Evolutionary conservation across 306 rosid genomes (phyloP).

Genomic region (Citrullus amarus): DNA sequence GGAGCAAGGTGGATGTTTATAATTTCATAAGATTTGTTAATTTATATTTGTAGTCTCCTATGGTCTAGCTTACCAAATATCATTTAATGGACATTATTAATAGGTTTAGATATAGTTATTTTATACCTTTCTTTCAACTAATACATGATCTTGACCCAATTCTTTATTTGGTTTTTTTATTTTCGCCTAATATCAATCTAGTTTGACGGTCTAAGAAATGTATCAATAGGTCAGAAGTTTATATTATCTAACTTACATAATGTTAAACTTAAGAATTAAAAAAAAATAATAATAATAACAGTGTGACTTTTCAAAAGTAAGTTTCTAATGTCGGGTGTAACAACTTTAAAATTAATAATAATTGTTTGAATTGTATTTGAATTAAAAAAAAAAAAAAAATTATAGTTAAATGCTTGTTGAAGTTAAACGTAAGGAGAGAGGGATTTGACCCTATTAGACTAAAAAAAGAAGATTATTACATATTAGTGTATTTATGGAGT

Average conservation of each 20-base stretch:
- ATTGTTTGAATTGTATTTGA: too few species aligned
- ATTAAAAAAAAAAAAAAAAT: too few species aligned
- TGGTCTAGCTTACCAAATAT: not conserved
- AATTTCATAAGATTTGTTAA: not conserved
- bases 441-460: not conserved
- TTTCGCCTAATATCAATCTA: too few species aligned
- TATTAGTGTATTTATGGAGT: not conserved
- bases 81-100: not conserved
- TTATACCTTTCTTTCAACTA: not conserved
- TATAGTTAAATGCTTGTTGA: not conserved
- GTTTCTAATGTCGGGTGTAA: not conserved
- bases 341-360: too few species aligned
- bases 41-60: not conserved
- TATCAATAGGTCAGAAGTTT: too few species aligned
- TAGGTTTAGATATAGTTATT: not conserved
- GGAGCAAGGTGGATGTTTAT: not conserved
- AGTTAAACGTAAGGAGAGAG: not conserved
- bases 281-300: too few species aligned
- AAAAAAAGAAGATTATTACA: not conserved
- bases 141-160: not conserved
- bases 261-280: too few species aligned
- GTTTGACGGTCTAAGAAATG: too few species aligned
- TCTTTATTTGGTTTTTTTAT: too few species aligned
- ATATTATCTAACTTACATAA: too few species aligned
- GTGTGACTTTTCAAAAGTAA: not conserved